Conservation (phyloP, 1,139 yeast genomes). For the Saccharomyces uvarum region DNA sequence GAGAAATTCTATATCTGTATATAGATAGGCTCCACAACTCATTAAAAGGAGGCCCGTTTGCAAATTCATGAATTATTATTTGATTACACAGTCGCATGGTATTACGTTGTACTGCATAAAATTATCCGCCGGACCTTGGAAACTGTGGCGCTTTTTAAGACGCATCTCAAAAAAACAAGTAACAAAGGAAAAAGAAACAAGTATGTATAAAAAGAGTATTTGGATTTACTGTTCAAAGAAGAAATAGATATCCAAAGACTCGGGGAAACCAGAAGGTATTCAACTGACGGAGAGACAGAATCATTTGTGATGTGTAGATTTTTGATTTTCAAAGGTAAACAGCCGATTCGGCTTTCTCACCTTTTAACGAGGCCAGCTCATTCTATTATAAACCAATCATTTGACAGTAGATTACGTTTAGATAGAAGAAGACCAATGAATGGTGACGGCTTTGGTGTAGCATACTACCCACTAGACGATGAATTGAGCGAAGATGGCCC, state of each 20-base stretch:
- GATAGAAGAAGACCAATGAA: slow-evolving; percentile 88
- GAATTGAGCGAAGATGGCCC: slow-evolving; percentile 52
- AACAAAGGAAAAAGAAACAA: background rate
- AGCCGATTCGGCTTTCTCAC: slow-evolving; percentile 79
- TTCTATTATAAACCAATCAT: slow-evolving; percentile 91
- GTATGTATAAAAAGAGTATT: background rate
- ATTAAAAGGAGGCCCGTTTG: background rate
- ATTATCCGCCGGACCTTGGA: background rate
- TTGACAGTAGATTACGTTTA: slow-evolving; percentile 77
- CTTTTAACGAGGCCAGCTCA: slow-evolving; percentile 91
- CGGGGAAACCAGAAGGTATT: background rate
- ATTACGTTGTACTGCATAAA: background rate
- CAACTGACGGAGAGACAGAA: background rate
- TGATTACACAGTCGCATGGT: background rate
- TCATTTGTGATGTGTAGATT: slow-evolving; percentile 30
- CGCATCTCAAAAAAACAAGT: background rate
- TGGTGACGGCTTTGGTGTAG: slow-evolving; percentile 98
- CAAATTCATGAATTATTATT: background rate
- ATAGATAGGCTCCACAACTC: background rate
- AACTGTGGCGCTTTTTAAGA: background rate
- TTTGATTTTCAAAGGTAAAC: slow-evolving; percentile 44
- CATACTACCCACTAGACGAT: slow-evolving; percentile 65
- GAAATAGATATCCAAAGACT: background rate
- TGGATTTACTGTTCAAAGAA: background rate
- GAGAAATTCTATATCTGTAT: background rate